Percentiles rank a stretch among this genome's conserved stretches.
Conservation (phyloP, 805 yeast genomes). For the Ogataea paraovalis region DNA sequence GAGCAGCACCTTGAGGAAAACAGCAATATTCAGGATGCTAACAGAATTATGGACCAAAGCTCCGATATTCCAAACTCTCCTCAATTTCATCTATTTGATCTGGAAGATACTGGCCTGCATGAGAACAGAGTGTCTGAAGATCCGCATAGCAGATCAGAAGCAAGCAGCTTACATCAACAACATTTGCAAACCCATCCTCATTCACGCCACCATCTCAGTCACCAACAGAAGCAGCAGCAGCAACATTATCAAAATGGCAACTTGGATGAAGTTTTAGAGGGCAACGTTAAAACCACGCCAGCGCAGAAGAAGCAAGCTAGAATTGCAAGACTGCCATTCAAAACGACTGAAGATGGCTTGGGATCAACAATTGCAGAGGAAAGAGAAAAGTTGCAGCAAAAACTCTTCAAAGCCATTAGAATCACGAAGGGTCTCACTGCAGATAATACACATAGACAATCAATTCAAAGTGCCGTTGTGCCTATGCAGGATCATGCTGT, state of each 20-base stretch:
- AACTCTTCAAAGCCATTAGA: constrained; percentile 17
- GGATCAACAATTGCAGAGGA: constrained; percentile 9
- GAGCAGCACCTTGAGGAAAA: not conserved
- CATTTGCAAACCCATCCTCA: too few species aligned
- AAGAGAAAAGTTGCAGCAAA: constrained; percentile 16
- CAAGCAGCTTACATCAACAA: not conserved
- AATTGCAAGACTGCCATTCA: constrained; percentile 17
- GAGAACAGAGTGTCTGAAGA: constrained; percentile 4
- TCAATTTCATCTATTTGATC: not conserved
- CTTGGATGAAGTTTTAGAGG: not conserved
- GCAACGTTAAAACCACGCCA: not conserved
- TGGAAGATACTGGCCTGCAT: constrained; percentile 10
- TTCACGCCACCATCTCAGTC: too few species aligned
- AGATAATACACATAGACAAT: constrained; percentile 9
- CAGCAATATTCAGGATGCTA: not conserved
- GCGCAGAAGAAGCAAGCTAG: constrained; percentile 1
- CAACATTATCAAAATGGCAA: not conserved
- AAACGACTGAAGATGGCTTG: constrained; percentile 1
- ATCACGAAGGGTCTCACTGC: constrained; percentile 9
- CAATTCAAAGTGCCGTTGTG: constrained; percentile 6
- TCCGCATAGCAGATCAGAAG: not conserved
- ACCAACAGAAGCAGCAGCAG: not conserved
- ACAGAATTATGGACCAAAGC: constrained; percentile 4
- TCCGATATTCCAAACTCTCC: constrained; percentile 2
- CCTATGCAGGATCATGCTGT: constrained; percentile 12